Conservation (phyloP, 352 stramenopile species). For the Phytophthora hibernalis region DNA sequence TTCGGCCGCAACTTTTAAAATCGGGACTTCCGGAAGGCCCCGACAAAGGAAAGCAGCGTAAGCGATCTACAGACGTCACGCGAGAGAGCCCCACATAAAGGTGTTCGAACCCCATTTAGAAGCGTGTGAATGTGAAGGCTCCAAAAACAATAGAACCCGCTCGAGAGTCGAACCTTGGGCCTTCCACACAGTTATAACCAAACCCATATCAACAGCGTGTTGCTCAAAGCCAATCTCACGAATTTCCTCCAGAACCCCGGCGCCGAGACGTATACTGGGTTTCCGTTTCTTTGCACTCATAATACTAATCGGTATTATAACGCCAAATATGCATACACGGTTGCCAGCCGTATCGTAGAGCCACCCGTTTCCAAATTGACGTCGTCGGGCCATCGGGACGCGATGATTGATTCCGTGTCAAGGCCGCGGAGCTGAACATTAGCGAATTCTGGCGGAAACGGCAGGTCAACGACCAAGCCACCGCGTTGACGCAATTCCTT, state of each 20-base stretch:
- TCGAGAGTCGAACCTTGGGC: constrained; percentile 27
- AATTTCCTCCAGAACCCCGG: constrained; percentile 1
- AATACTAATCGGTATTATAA: constrained; percentile 20
- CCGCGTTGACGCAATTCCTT: not conserved
- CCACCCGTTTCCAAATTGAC: constrained; percentile 15
- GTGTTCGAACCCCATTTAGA: constrained; percentile 16
- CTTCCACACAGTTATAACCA: constrained; percentile 37
- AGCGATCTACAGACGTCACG: not conserved
- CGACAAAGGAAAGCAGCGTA: constrained; percentile 19
- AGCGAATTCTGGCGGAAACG: constrained; percentile 18
- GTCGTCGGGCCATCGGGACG: not conserved
- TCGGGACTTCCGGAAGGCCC: not conserved
- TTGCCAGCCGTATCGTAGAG: not conserved
- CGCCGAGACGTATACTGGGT: constrained; percentile 4
- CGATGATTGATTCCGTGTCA: not conserved
- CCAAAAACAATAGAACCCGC: constrained; percentile 20
- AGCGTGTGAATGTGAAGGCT: not conserved
- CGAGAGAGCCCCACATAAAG: constrained; percentile 20
- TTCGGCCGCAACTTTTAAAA: constrained; percentile 4
- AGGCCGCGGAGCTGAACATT: constrained; percentile 6
- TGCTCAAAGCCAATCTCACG: constrained; percentile 5
- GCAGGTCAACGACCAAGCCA: constrained; percentile 1
- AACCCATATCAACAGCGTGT: constrained; percentile 29
- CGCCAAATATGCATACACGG: not conserved
- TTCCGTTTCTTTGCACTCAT: constrained; percentile 4